These are phyloP conservation scores for Oenanthe javanica DNA, from an alignment of 140 eudicot species.

Conservation along the genomic window DNA sequence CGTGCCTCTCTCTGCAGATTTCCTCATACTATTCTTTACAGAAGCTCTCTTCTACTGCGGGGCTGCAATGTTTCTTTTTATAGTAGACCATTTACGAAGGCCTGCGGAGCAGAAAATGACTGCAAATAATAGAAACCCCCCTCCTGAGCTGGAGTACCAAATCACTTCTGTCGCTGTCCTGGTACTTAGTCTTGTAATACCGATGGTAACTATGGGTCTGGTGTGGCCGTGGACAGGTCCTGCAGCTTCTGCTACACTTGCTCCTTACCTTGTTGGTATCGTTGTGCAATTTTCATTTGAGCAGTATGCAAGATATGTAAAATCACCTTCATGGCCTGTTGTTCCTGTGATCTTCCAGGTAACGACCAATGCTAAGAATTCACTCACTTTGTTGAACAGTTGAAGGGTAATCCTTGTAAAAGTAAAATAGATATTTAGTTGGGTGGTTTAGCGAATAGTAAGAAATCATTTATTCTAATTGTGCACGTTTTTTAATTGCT, in stretches of 20 bases:
- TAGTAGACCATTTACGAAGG: constrained; percentile 56
- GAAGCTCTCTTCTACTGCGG: constrained; percentile 97
- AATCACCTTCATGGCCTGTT: constrained; percentile 87
- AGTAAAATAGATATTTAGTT: neutral
- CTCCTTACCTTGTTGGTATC: constrained; percentile 97
- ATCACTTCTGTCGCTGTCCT: constrained; percentile 76
- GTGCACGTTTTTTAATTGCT: neutral
- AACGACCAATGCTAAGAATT: constrained; percentile 13
- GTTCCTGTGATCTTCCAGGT: constrained; percentile 91
- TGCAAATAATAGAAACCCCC: constrained; percentile 21
- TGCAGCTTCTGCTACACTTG: constrained; percentile 98
- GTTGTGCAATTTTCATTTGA: constrained; percentile 90
- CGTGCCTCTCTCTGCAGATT: constrained; percentile 56
- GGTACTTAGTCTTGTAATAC: constrained; percentile 79
- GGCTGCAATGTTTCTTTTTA: constrained; percentile 56
- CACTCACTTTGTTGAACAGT: neutral
- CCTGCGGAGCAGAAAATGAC: constrained; percentile 32
- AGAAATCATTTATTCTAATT: neutral
- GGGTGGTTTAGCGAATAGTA: neutral
- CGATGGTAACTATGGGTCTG: constrained; percentile 94
- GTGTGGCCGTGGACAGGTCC: constrained; percentile 99
- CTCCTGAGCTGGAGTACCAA: constrained; percentile 55
- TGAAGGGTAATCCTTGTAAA: neutral
- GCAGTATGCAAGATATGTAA: constrained; percentile 74
- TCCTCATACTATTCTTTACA: constrained; percentile 87